Evolutionary conservation across 2,329 filamentous ascomycete genomes (phyloP), one percentile per base, ranked within the genome.

Genomic region (Arthroderma uncinatum): DNA sequence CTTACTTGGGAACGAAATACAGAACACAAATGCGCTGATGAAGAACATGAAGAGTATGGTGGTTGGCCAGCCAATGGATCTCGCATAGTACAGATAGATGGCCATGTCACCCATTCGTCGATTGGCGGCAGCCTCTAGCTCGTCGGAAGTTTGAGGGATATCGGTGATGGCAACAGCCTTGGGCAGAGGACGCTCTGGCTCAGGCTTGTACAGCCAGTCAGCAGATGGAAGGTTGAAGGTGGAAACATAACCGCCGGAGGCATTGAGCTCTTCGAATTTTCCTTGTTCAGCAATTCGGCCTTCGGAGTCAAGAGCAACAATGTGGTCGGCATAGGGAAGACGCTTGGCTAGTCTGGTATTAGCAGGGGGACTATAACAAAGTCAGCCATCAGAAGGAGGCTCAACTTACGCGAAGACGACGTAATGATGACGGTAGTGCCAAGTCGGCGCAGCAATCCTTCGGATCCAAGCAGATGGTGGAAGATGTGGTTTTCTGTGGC

Each of bases 401-500:
- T 48, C 34, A 21, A 53, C 60, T 59, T 63, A 66, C 67, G 65
- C 21, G 71, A 69, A 16, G 70, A 71, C 19, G 72, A 71, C 7
- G 70, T 68, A 34, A 76, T 60, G 7, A 76, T 66, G 7, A 75
- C 65, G 0, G 72, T 75, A 4, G 69, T 64, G 33, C 68, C 66
- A 50, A 70, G 69, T 42, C 70, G 66, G 28, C 73, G 70, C 1
- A 80, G 63, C 4, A 79, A 65, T 10, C 77, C 77, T n/a, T 75
- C 64, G 10, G 63, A 64, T 2, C 76, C 75, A 39, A 79, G 68
- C 0, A 80, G 64, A 52, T 67, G 70, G 58, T 76, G 69, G 64
- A 77, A 78, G 12, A 79, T 73, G 33, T 71, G 68, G 30, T 76
- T 74, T 57, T 78, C 76, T 0, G 77, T 79, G 14, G 73, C 68